phyloP scores from a whole-genome alignment of 2,329 filamentous ascomycete genomes.

The Neofusicoccum ribis region DNA sequence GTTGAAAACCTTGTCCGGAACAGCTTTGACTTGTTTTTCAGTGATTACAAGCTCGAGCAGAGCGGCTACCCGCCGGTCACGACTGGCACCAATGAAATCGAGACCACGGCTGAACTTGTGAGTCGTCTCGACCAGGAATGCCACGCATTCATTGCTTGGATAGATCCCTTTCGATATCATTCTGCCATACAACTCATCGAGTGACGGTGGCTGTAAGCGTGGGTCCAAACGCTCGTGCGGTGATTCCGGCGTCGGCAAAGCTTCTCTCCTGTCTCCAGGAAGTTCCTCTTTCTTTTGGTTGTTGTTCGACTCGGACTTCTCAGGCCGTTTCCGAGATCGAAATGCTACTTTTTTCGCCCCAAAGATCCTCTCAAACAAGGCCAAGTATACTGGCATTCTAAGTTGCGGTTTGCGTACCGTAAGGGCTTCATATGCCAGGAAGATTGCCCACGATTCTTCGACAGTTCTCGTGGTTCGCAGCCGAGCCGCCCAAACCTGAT shows the following conservation, averaged over 20 bases:
- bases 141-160: slow-evolving; percentile 54
- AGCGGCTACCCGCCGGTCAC: not conserved
- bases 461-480: slow-evolving; percentile 61
- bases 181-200: slow-evolving; percentile 58
- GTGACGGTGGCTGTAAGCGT: slow-evolving; percentile 60
- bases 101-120: slow-evolving; percentile 23
- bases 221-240: slow-evolving; percentile 65
- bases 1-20: slow-evolving; percentile 44
- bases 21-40: slow-evolving; percentile 28
- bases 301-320: not conserved
- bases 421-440: slow-evolving; percentile 55
- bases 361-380: slow-evolving; percentile 58
- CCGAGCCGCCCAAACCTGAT: slow-evolving; percentile 53
- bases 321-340: not conserved
- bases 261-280: slow-evolving; percentile 62
- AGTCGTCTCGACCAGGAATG: slow-evolving; percentile 53
- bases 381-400: slow-evolving; percentile 48
- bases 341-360: not conserved
- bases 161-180: slow-evolving; percentile 56
- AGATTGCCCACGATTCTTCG: slow-evolving; percentile 66
- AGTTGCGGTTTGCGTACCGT: slow-evolving; percentile 34
- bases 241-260: slow-evolving; percentile 58
- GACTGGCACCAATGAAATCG: not conserved
- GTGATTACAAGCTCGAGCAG: not conserved
- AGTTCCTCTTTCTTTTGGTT: slow-evolving; percentile 32